Evolutionary conservation across 2,329 filamentous ascomycete genomes (phyloP).

Genomic region (Cercospora brassicicola): DNA sequence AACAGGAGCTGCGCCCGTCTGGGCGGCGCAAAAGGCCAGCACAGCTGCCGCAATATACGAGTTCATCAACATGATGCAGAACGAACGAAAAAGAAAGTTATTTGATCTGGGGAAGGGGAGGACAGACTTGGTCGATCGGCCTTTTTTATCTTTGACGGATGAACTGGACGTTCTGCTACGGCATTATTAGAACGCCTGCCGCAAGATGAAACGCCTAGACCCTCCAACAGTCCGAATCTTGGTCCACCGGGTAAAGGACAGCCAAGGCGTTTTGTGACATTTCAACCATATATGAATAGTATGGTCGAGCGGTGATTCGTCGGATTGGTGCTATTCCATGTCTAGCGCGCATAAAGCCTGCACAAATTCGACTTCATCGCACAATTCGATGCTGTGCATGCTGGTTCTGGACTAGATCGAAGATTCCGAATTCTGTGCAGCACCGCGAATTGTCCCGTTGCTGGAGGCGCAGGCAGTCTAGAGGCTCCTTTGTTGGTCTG

Average conservation of each 20-base stretch:
- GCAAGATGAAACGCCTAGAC: neutral
- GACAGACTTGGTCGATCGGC: neutral
- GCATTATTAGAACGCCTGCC: neutral
- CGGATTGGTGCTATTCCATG: neutral
- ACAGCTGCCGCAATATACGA: slow-evolving; percentile 2
- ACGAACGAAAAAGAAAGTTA: neutral
- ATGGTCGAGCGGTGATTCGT: neutral
- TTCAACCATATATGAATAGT: neutral
- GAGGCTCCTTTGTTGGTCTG: neutral
- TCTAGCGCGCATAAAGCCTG: neutral
- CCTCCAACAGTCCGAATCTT: neutral
- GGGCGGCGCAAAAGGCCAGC: neutral
- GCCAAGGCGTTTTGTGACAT: neutral
- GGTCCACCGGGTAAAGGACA: neutral
- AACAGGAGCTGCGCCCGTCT: neutral
- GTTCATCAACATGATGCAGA: neutral
- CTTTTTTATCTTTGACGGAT: neutral
- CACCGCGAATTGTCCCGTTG: neutral
- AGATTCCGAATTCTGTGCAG: neutral
- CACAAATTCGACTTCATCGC: neutral
- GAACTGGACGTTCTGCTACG: neutral
- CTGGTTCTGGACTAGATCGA: neutral
- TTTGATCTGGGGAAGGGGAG: neutral
- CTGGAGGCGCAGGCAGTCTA: neutral
- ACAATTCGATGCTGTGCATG: neutral